A percentile compares a stretch with the other conserved stretches of the same genome.
Evolutionary conservation across 2,329 filamentous ascomycete species (phyloP).

Genomic region (Dothidotthia symphoricarpi): DNA sequence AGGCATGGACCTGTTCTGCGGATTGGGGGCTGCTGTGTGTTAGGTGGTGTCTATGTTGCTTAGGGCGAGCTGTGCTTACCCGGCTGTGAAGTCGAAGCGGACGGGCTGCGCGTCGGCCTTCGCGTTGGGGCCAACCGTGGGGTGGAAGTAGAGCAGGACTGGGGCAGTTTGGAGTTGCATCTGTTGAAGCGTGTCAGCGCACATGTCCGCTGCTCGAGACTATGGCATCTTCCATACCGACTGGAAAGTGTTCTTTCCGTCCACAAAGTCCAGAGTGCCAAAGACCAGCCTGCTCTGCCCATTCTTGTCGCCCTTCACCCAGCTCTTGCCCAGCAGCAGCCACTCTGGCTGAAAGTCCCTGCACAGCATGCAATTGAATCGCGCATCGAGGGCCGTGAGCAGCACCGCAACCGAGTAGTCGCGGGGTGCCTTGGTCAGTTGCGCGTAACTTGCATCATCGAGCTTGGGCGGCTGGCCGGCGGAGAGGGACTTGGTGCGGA

Average conservation of each 20-base stretch:
- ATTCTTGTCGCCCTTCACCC: constrained; percentile 78
- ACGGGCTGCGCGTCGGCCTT: constrained; percentile 65
- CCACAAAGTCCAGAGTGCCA: constrained; percentile 80
- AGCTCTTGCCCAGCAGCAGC: constrained; percentile 81
- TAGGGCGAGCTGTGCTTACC: constrained; percentile 53
- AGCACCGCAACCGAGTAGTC: constrained; percentile 83
- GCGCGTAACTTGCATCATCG: constrained; percentile 70
- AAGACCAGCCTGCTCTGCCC: constrained; percentile 73
- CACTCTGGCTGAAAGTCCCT: constrained; percentile 92
- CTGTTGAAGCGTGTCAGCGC: constrained; percentile 48
- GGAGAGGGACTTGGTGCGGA: constrained; percentile 65
- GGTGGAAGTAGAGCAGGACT: constrained; percentile 81
- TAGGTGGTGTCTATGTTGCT: neutral
- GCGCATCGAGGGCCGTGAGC: constrained; percentile 78
- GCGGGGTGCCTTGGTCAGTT: constrained; percentile 72
- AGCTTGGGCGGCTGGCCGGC: constrained; percentile 69
- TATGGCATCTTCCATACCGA: constrained; percentile 73
- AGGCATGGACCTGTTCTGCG: constrained; percentile 75
- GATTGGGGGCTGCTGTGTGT: constrained; percentile 58
- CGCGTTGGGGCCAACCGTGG: constrained; percentile 78
- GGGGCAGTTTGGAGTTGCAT: constrained; percentile 92
- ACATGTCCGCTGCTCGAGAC: too few relatives aligned
- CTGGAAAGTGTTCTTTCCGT: constrained; percentile 82
- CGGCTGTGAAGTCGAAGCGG: constrained; percentile 80
- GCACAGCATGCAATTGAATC: constrained; percentile 84